These are phyloP conservation scores for Tolypocladium ophioglossoides DNA, from an alignment of 2,329 filamentous ascomycete genomes.

Conservation along the genomic window DNA sequence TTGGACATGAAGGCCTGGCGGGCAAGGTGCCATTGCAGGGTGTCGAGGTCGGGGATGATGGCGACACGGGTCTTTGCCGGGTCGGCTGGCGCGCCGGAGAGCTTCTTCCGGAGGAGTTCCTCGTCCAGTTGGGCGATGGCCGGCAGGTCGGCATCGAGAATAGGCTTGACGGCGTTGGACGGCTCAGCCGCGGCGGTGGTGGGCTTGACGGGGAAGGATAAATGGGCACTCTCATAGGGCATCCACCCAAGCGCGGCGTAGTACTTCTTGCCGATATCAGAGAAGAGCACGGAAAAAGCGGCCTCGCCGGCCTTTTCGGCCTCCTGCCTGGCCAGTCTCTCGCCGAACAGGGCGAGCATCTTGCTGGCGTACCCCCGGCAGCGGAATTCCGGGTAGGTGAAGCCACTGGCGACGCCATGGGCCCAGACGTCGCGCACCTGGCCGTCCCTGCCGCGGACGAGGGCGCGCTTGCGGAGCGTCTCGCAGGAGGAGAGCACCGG, in stretches of 20 bases:
- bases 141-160: slow-evolving; percentile 51
- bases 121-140: slow-evolving; percentile 56
- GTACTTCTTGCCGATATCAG: slow-evolving; percentile 75
- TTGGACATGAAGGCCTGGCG: slow-evolving; percentile 70
- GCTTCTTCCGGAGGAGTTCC: slow-evolving; percentile 41
- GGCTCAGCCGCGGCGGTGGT: slow-evolving; percentile 15
- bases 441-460: slow-evolving; percentile 29
- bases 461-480: slow-evolving; percentile 47
- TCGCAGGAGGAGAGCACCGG: slow-evolving; percentile 55
- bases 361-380: slow-evolving; percentile 66
- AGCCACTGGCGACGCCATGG: slow-evolving; percentile 76
- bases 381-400: slow-evolving; percentile 54
- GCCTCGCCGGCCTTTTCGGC: slow-evolving; percentile 21
- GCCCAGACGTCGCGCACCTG: slow-evolving; percentile 42
- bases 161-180: slow-evolving; percentile 20
- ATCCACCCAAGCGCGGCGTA: slow-evolving; percentile 73
- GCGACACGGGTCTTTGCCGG: slow-evolving; percentile 20
- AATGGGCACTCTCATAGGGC: slow-evolving; percentile 61
- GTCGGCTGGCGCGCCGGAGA: slow-evolving; percentile 22
- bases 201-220: slow-evolving; percentile 40
- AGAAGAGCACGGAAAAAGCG: slow-evolving; percentile 70
- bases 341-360: slow-evolving; percentile 60
- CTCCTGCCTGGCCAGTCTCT: slow-evolving; percentile 19
- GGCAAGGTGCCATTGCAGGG: slow-evolving; percentile 50
- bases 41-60: slow-evolving; percentile 20